Conservation (phyloP, 441 rosid genomes). For the Arabidopsis lyrata region DNA sequence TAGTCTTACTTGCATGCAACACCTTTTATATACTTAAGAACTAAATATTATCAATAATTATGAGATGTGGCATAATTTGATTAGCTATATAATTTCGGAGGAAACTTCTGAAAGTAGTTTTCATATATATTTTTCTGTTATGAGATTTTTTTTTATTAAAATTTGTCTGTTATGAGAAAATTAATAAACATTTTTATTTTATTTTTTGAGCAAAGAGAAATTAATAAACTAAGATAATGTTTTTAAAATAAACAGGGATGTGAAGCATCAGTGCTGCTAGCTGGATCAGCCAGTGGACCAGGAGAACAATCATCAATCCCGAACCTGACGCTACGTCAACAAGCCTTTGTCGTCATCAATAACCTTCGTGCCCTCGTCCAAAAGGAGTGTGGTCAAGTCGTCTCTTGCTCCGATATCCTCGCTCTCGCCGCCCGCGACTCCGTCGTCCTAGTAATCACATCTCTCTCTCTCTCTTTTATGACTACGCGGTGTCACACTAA, state of each 20-base stretch:
- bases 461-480: neutral
- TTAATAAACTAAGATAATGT: neutral
- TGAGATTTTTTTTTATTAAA: too few relatives aligned
- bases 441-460: slow-evolving; percentile 56
- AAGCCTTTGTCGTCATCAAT: slow-evolving; percentile 63
- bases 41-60: neutral
- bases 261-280: slow-evolving; percentile 80
- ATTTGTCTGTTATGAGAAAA: too few relatives aligned
- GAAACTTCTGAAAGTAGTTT: neutral
- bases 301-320: slow-evolving; percentile 78
- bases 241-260: slow-evolving; percentile 54
- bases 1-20: neutral
- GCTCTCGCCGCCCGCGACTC: slow-evolving; percentile 89
- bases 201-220: too few relatives aligned
- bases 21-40: neutral
- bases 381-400: slow-evolving; percentile 66
- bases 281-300: slow-evolving; percentile 77
- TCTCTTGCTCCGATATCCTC: slow-evolving; percentile 76
- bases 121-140: too few relatives aligned
- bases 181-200: too few relatives aligned
- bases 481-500: neutral
- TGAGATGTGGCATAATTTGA: neutral
- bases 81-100: neutral
- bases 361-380: slow-evolving; percentile 61
- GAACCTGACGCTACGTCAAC: slow-evolving; percentile 59